Evolutionary conservation across 805 yeast genomes (phyloP).

Genomic region (Pichia thaimueangensis): DNA sequence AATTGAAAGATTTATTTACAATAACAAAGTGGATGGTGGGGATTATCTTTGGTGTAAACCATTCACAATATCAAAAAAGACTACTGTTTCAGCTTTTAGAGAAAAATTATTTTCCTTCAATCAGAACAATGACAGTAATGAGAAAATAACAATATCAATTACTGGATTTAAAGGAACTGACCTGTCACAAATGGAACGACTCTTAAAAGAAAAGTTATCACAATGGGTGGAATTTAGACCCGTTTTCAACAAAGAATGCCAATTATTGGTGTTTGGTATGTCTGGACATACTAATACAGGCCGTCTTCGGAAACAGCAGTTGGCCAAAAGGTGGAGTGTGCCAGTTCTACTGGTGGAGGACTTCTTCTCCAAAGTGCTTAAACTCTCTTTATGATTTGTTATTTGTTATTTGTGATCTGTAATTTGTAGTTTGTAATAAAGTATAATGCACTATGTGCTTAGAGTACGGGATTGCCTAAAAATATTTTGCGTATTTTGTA

Average conservation of each 20-base stretch:
- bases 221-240: conserved; percentile 41
- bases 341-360: conserved; percentile 7
- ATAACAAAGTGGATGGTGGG: conserved; percentile 15
- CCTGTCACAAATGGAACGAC: conserved; percentile 33
- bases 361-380: conserved; percentile 4
- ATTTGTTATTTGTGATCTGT: no score
- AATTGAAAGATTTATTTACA: conserved; percentile 26
- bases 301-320: conserved; percentile 17
- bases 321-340: conserved; percentile 23
- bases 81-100: background rate
- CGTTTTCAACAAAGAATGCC: conserved; percentile 44
- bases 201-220: conserved; percentile 47
- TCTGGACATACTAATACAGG: background rate
- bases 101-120: background rate
- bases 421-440: no score
- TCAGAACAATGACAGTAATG: background rate
- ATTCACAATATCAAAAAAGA: background rate
- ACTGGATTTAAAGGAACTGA: conserved; percentile 30
- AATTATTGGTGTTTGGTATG: conserved; percentile 42
- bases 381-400: background rate
- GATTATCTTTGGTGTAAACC: conserved; percentile 23
- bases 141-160: conserved; percentile 17
- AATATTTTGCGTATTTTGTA: no score
- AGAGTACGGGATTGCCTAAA: no score
- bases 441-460: no score